These are phyloP conservation scores for Cyclaneusma minus DNA, from an alignment of 2,329 filamentous ascomycete genomes.

Conservation along the genomic window DNA sequence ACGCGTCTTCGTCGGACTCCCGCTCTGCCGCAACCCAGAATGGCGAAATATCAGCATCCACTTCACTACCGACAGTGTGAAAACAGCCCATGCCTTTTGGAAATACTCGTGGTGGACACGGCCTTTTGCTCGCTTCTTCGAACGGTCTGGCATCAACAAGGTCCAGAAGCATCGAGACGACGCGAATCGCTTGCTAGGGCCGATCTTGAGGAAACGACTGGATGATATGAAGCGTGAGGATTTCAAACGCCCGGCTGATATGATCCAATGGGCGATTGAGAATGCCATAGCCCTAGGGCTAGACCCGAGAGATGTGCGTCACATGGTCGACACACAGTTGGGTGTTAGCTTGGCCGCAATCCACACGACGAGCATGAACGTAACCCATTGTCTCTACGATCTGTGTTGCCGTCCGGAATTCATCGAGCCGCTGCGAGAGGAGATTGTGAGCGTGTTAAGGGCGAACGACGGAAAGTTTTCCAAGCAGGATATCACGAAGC, in stretches of 20 bases:
- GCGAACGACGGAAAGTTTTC: conserved; percentile 16
- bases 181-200: no score
- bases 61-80: conserved; percentile 8
- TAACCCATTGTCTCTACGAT: conserved; percentile 17
- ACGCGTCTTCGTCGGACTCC: conserved; percentile 26
- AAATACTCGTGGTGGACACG: conserved; percentile 5
- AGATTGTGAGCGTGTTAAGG: conserved; percentile 13
- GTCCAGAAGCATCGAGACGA: no score
- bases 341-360: conserved; percentile 6
- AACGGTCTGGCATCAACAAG: no score
- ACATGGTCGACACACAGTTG: conserved; percentile 1
- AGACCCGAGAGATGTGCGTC: no score
- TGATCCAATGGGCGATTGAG: conserved; percentile 19
- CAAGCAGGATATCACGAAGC: conserved; percentile 17
- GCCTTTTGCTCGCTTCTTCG: conserved; percentile 6
- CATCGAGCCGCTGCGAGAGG: conserved; percentile 13
- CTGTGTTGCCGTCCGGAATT: conserved; percentile 8
- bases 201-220: no score
- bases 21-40: conserved; percentile 18
- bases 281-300: no score
- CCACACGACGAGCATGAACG: conserved; percentile 15
- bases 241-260: conserved; percentile 19
- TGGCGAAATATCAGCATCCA: conserved; percentile 9
- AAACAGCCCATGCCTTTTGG: conserved; percentile 7
- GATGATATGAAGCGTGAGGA: no score